Evolutionary conservation across 2,329 filamentous ascomycete genomes (phyloP).

Genomic region (Sordariomycetes sp.): DNA sequence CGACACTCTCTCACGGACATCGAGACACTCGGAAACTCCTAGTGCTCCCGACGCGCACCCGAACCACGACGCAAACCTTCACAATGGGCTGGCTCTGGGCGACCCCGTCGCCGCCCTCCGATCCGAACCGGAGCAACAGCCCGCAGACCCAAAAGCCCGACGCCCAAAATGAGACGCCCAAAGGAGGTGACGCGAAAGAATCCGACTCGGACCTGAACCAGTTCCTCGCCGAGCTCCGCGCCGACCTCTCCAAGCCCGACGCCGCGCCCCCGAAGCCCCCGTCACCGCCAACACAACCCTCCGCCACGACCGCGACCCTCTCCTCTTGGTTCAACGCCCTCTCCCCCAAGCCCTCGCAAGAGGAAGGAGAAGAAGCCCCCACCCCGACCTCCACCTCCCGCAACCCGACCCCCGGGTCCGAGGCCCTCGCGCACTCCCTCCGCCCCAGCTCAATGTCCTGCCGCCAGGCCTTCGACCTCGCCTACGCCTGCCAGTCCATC

Average conservation of each 20-base stretch:
- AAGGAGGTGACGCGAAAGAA: slow-evolving; percentile 4
- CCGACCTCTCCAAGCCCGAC: slow-evolving; percentile 11
- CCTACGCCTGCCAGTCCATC: slow-evolving; percentile 86
- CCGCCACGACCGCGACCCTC: slow-evolving; percentile 17
- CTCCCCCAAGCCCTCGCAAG: slow-evolving; percentile 8
- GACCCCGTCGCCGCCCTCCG: slow-evolving; percentile 10
- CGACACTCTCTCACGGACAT: not conserved
- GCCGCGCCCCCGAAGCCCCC: slow-evolving; percentile 7
- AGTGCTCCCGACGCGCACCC: not conserved
- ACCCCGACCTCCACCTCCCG: slow-evolving; percentile 5
- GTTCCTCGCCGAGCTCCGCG: slow-evolving; percentile 25
- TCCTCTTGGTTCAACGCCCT: slow-evolving; percentile 19
- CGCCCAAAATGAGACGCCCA: not conserved
- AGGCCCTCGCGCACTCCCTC: slow-evolving; percentile 49
- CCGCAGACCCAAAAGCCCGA: not conserved
- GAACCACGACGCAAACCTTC: slow-evolving; percentile 3
- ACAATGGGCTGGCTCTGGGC: slow-evolving; percentile 52
- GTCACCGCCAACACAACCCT: slow-evolving; percentile 8
- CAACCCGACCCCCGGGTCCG: slow-evolving; percentile 14
- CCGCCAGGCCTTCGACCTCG: slow-evolving; percentile 77
- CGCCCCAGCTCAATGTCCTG: slow-evolving; percentile 81
- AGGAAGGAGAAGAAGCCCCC: slow-evolving; percentile 8
- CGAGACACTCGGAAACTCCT: not conserved
- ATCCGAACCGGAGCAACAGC: slow-evolving; percentile 7
- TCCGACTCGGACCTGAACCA: slow-evolving; percentile 31